A percentile compares a stretch with the other conserved stretches of the same genome.
These are phyloP conservation scores for Pyrenochaeta sp. DNA, from an alignment of 2,329 filamentous ascomycete genomes.

Conservation along the genomic window DNA sequence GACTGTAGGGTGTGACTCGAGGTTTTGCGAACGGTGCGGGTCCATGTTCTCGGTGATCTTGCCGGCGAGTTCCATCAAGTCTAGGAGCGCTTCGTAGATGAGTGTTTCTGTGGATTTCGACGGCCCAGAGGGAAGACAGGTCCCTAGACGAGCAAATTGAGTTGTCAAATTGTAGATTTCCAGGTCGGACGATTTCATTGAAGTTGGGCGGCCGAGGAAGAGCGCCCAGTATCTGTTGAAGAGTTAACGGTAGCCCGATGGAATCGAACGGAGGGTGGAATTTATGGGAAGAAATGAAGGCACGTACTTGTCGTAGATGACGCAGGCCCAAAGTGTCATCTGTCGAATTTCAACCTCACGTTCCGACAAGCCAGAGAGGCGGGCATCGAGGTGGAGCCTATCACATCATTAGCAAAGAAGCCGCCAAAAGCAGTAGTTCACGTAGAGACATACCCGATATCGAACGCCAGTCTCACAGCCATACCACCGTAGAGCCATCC, in stretches of 20 bases:
- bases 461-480: slow-evolving; percentile 39
- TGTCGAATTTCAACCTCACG: slow-evolving; percentile 60
- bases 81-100: slow-evolving; percentile 62
- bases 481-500: slow-evolving; percentile 64
- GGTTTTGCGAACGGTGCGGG: slow-evolving; percentile 36
- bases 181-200: slow-evolving; percentile 63
- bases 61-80: slow-evolving; percentile 65
- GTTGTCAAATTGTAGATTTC: slow-evolving; percentile 59
- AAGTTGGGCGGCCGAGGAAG: slow-evolving; percentile 63
- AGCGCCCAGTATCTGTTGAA: slow-evolving; percentile 58
- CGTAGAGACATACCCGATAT: slow-evolving; percentile 33
- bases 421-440: background rate
- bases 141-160: slow-evolving; percentile 55
- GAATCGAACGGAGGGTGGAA: no score
- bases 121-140: slow-evolving; percentile 47
- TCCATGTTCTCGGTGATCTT: slow-evolving; percentile 59
- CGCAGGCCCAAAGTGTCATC: slow-evolving; percentile 62
- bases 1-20: slow-evolving; percentile 30
- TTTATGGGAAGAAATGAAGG: background rate
- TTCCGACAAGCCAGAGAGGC: slow-evolving; percentile 54
- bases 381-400: slow-evolving; percentile 60
- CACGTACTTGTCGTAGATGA: slow-evolving; percentile 60
- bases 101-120: slow-evolving; percentile 48
- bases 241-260: no score
- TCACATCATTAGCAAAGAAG: slow-evolving; percentile 14